Evolutionary conservation across 2,329 filamentous ascomycete genomes (phyloP).

Genomic region (Cyphellophora attinorum): DNA sequence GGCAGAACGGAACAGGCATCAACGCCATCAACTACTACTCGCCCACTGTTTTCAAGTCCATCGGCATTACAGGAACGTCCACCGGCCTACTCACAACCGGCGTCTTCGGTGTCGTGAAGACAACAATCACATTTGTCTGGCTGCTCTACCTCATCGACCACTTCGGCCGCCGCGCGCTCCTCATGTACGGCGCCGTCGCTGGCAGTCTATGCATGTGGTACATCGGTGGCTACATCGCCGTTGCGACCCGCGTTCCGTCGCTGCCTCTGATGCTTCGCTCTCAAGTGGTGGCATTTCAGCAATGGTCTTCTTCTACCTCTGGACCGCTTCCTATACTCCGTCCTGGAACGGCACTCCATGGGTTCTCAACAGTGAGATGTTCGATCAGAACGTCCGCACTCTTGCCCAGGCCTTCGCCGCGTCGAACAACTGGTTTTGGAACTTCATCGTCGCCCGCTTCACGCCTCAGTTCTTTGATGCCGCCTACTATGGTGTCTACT

Average conservation of each 20-base stretch:
- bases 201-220: conserved; percentile 59
- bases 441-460: conserved; percentile 60
- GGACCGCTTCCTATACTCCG: conserved; percentile 60
- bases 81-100: conserved; percentile 59
- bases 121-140: conserved; percentile 58
- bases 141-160: conserved; percentile 59
- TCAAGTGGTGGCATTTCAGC: conserved; percentile 47
- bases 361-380: conserved; percentile 58
- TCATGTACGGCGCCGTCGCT: conserved; percentile 55
- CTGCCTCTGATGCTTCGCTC: conserved; percentile 27
- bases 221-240: conserved; percentile 51
- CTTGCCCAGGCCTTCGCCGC: conserved; percentile 64
- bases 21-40: conserved; percentile 65
- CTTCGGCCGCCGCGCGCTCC: conserved; percentile 51
- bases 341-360: conserved; percentile 67
- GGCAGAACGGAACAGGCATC: conserved; percentile 69
- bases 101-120: conserved; percentile 70
- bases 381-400: conserved; percentile 58
- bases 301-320: conserved; percentile 61
- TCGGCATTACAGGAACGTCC: conserved; percentile 53
- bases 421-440: conserved; percentile 63
- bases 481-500: conserved; percentile 54
- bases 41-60: conserved; percentile 58
- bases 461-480: conserved; percentile 29
- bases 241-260: conserved; percentile 26